Evolutionary conservation across 768 basidiomycete species (phyloP).

Genomic region (Phylloporus rhodoxanthus): DNA sequence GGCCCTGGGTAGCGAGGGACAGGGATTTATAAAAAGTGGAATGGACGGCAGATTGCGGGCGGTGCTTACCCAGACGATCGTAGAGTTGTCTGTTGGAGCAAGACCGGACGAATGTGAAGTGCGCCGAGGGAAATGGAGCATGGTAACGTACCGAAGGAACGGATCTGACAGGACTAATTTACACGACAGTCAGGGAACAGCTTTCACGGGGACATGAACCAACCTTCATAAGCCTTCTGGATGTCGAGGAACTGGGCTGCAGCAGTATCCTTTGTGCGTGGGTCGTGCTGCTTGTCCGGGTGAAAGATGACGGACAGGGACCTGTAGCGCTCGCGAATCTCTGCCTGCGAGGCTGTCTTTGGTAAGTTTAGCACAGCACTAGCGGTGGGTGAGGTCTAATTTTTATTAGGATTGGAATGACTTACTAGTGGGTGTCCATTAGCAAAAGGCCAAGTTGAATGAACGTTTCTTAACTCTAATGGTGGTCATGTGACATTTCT

Average conservation of each 20-base stretch:
- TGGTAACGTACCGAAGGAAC: conserved; percentile 50
- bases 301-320: conserved; percentile 74
- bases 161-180: conserved; percentile 63
- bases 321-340: conserved; percentile 71
- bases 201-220: conserved; percentile 5
- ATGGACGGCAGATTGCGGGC: conserved; percentile 5
- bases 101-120: conserved; percentile 6
- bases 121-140: background rate
- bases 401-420: background rate
- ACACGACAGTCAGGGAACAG: conserved; percentile 12
- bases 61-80: conserved; percentile 56
- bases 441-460: background rate
- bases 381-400: background rate
- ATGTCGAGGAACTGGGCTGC: conserved; percentile 66
- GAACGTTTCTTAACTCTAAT: too few species aligned
- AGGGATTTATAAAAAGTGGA: conserved; percentile 8
- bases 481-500: conserved; percentile 18
- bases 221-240: conserved; percentile 80
- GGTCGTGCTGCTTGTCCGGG: conserved; percentile 74
- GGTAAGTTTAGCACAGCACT: conserved; percentile 68
- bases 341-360: conserved; percentile 52
- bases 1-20: conserved; percentile 23
- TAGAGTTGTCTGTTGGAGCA: conserved; percentile 55
- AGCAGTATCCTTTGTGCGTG: conserved; percentile 50
- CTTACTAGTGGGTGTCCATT: conserved; percentile 23